phyloP scores from a whole-genome alignment of 768 basidiomycete genomes.

The Trametes meyenii region DNA sequence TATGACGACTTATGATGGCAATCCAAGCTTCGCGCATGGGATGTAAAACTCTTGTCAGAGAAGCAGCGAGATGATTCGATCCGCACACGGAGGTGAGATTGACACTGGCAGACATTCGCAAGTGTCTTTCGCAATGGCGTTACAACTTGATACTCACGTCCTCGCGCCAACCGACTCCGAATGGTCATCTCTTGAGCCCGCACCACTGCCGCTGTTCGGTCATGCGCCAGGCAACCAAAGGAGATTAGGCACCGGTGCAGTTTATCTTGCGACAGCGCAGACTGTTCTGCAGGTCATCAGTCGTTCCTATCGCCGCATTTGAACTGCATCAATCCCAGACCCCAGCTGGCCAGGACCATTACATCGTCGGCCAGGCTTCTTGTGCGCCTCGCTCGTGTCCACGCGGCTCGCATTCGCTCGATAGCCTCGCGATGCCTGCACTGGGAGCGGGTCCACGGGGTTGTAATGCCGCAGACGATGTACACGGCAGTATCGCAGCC shows the following conservation, averaged over 20 bases:
- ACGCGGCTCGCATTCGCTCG: not conserved
- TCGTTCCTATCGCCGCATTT: slow-evolving; percentile 5
- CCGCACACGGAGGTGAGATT: too few species aligned
- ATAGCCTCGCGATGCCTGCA: slow-evolving; percentile 2
- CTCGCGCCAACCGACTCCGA: too few species aligned
- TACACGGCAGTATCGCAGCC: not conserved
- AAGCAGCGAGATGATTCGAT: too few species aligned
- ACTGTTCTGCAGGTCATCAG: not conserved
- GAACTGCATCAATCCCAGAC: not conserved
- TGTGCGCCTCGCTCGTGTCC: slow-evolving; percentile 2
- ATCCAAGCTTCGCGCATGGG: too few species aligned
- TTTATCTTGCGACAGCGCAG: not conserved
- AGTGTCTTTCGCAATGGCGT: too few species aligned
- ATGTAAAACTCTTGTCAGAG: too few species aligned
- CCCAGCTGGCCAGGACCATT: too few species aligned
- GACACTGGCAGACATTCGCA: too few species aligned
- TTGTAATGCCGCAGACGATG: not conserved
- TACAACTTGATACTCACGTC: too few species aligned
- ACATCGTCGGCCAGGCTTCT: not conserved
- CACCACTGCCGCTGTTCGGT: not conserved
- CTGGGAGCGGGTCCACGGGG: not conserved
- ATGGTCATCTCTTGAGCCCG: not conserved
- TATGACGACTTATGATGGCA: too few species aligned
- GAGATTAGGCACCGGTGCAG: not conserved
- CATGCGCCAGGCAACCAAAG: slow-evolving; percentile 12